Evolutionary conservation across 2,329 filamentous ascomycete genomes (phyloP), one percentile per base, ranked within the genome.

Genomic region (Neophaeococcomyces aloes): DNA sequence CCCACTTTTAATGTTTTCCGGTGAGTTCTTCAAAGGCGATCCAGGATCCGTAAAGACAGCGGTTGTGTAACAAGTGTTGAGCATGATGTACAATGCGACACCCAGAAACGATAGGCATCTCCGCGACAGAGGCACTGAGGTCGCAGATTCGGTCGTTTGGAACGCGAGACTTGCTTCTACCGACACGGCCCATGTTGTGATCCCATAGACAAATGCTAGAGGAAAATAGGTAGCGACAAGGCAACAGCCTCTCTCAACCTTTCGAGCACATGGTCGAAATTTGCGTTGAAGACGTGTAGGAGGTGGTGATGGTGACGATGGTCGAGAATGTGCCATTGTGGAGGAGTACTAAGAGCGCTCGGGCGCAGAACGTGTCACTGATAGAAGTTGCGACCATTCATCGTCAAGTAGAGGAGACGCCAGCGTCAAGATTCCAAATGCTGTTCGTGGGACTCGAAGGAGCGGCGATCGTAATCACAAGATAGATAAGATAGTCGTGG

Each of bases 151-250:
- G 7, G 40, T 46, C 8, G 47, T 50, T 14, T 46, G 47, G 29
- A 54, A 50, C 7, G 85, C 83, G 47, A 94, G 83, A 45, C 72
- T 79, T 37, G 83, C 74, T 55, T 88, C 75, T 7, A 94, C 87
- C 74, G 83, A 95, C n/a, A 83, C 76, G 2, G 86, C 88, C 91
- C 91, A 98, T 8, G 83, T 83, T n/a, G 86, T 89, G 53, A 95
- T 64, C 44, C 82, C 75, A 59, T 94, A 95, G 46, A 96, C 85
- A 59, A 96, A 94, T 21, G 70, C 69, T 14, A 96, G 72, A n/a
- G 89, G 89, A 54, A 94, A 85, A 63, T 87, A 94, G 19, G 78
- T 84, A 42, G 83, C 72, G 48, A 79, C 76, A 33, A 73, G 68
- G 67, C 88, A 96, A 71, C 87, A 95, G 58, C 77, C 81, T 38